Evolutionary conservation across 2,329 filamentous ascomycete genomes (phyloP), one percentile per base, ranked within the genome.

Genomic region (Elsinoe fawcettii): DNA sequence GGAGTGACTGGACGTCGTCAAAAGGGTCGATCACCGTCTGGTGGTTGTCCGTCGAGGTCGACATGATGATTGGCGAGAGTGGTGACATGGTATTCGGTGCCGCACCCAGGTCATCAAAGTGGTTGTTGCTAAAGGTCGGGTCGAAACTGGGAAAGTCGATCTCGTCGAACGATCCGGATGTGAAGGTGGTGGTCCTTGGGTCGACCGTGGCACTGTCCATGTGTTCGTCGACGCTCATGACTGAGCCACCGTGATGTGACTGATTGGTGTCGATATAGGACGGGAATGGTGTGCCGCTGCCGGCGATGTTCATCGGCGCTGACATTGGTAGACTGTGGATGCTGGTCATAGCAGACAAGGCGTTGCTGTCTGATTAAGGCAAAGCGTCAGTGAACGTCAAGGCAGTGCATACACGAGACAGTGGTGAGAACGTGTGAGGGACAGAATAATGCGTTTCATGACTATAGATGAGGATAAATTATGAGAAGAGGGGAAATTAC

Each of bases 221-320:
- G 30, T 53, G 49, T 25, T 53, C 49, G 16, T 53, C 49, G 27
- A 53, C 30, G 49, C 49, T 53, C 49, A 53, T 53, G 32, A 34
- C 30, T 22, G 49, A 53, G 20, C 49, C 49, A 12, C 34, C 49
- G 34, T 53, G 34, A 18, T 53, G 49, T 8, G 49, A 53, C 20
- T 51, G 46, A 14, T 14, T 34, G 32, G 49, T 36, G 34, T 53
- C 32, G 30, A 53, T 53, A 14, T 53, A 53, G n/a, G 25, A 30
- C n/a, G 49, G 32, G 32, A 22, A 53, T 18, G 25, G 30, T 27
- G 32, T 53, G 49, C 49, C 49, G 32, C 20, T 36, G 16, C 49
- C 49, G 34, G 49, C n/a, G 7, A 53, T 39, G 49, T 53, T 34
- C 49, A 53, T 53, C 7, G 32, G 49, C 16, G 34, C 30, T 25